These are phyloP conservation scores for Diaporthe sp. DNA, from an alignment of 2,329 filamentous ascomycete genomes.

Conservation along the genomic window DNA sequence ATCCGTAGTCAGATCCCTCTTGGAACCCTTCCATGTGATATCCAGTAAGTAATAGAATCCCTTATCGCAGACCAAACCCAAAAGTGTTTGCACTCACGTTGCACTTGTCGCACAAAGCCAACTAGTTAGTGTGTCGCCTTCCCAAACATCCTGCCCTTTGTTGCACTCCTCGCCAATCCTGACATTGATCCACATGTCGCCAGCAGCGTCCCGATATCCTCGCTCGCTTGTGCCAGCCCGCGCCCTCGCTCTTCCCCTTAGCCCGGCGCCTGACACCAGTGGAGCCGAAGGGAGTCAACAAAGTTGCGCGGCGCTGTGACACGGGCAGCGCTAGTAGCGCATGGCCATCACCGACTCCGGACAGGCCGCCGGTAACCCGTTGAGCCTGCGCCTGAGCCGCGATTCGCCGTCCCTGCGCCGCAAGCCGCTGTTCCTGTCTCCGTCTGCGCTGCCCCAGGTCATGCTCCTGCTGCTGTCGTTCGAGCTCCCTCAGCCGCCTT, in stretches of 20 bases:
- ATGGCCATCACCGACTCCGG: neutral
- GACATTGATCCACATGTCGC: conserved; percentile 7
- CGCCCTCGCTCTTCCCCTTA: neutral
- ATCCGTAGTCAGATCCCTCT: neutral
- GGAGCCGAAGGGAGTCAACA: conserved; percentile 15
- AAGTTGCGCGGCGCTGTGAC: neutral
- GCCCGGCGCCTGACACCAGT: neutral
- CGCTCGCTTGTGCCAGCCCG: neutral
- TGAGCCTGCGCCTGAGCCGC: neutral
- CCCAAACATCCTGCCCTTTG: neutral
- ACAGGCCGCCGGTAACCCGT: neutral
- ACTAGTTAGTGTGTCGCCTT: neutral
- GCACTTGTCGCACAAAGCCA: neutral
- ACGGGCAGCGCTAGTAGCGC: neutral
- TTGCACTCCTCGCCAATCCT: neutral
- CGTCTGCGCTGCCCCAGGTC: neutral
- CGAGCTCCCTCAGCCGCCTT: neutral
- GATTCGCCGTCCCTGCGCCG: neutral
- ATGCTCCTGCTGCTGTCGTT: neutral
- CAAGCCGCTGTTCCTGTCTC: neutral
- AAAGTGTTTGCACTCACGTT: neutral
- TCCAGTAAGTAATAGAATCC: neutral
- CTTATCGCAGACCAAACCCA: neutral
- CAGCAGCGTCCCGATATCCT: neutral
- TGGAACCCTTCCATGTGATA: neutral